Percentiles rank a stretch among this genome's conserved stretches.
phyloP scores from a whole-genome alignment of 345 rosid species.

The Litchi chinensis region DNA sequence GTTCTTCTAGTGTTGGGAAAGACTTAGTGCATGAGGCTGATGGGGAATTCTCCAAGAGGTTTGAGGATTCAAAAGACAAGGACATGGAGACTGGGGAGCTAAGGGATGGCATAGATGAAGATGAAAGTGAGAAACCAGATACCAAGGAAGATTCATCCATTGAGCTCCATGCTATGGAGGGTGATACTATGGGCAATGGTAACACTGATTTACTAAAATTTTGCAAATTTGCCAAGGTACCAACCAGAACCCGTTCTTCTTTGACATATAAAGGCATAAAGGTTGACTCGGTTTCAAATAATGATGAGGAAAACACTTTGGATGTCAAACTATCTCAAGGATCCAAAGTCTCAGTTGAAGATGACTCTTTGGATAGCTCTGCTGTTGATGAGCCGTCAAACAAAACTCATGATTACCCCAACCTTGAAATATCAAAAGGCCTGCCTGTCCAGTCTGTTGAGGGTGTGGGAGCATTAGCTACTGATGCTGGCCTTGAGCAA shows the following conservation, averaged over 20 bases:
- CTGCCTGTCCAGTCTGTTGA: conserved; percentile 32
- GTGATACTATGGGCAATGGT: conserved; percentile 42
- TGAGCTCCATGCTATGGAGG: conserved; percentile 31
- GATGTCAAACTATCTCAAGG: conserved; percentile 38
- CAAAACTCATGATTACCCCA: conserved; percentile 34
- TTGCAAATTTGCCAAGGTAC: conserved; percentile 81
- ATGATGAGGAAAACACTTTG: conserved; percentile 43
- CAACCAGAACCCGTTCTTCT: conserved; percentile 84
- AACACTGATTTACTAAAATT: conserved; percentile 59
- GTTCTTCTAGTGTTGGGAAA: conserved; percentile 50
- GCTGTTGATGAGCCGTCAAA: conserved; percentile 27
- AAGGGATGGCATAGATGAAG: conserved; percentile 35
- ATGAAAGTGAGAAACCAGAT: conserved; percentile 47
- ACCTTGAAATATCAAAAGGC: conserved; percentile 41
- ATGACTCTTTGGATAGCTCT: conserved; percentile 38
- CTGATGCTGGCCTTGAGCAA: conserved; percentile 37
- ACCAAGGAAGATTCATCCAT: conserved; percentile 37
- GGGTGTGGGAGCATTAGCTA: conserved; percentile 39
- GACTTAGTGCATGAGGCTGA: conserved; percentile 36
- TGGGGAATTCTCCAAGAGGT: conserved; percentile 48
- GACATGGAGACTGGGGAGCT: conserved; percentile 47
- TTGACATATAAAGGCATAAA: conserved; percentile 48
- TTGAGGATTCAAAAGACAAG: conserved; percentile 36
- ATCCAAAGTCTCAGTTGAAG: conserved; percentile 37
- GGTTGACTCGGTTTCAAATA: conserved; percentile 38